A percentile compares a stretch with the other conserved stretches of the same genome.
These are phyloP conservation scores for Rhizopogon hawkerae DNA, from an alignment of 1,284 basidiomycete genomes.

Conservation along the genomic window DNA sequence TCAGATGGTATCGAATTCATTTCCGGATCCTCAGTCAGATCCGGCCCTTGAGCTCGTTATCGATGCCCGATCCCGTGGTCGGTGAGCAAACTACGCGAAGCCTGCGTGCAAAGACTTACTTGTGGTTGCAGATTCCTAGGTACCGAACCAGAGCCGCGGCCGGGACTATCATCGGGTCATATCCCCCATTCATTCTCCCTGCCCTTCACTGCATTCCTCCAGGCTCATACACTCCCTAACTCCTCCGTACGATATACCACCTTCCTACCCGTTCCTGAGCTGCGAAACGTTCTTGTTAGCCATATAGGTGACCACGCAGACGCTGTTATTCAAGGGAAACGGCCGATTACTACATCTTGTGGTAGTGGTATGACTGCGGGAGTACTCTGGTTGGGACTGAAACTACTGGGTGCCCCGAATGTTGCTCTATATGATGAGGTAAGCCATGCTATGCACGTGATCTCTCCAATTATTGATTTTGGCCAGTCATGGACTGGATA, in stretches of 20 bases:
- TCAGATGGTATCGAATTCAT: slow-evolving; percentile 71
- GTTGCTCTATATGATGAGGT: slow-evolving; percentile 83
- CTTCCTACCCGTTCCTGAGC: slow-evolving; percentile 46
- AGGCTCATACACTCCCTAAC: slow-evolving; percentile 37
- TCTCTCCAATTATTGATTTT: slow-evolving; percentile 14
- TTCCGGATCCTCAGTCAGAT: slow-evolving; percentile 35
- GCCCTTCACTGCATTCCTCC: slow-evolving; percentile 76
- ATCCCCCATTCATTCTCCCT: slow-evolving; percentile 84
- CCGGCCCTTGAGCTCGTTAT: slow-evolving; percentile 65
- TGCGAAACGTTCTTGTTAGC: slow-evolving; percentile 53
- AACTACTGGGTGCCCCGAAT: slow-evolving; percentile 51
- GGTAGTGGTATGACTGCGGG: slow-evolving; percentile 97
- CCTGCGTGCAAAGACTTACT: slow-evolving; percentile 2
- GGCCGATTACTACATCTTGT: slow-evolving; percentile 64
- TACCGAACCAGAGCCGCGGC: slow-evolving; percentile 81
- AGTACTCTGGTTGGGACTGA: slow-evolving; percentile 82
- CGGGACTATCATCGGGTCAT: slow-evolving; percentile 84
- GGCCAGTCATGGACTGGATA: slow-evolving; percentile 80
- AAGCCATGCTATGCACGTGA: slow-evolving; percentile 19
- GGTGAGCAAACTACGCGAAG: slow-evolving; percentile 38
- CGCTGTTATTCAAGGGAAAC: slow-evolving; percentile 49
- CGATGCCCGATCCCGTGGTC: slow-evolving; percentile 75
- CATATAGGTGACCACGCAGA: slow-evolving; percentile 54
- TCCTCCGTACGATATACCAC: slow-evolving; percentile 51
- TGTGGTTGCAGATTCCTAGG: slow-evolving; percentile 58